A percentile compares a stretch with the other conserved stretches of the same genome.
phyloP scores from a whole-genome alignment of 192 early-diverging fungal genomes.

The Endogone sp. region DNA sequence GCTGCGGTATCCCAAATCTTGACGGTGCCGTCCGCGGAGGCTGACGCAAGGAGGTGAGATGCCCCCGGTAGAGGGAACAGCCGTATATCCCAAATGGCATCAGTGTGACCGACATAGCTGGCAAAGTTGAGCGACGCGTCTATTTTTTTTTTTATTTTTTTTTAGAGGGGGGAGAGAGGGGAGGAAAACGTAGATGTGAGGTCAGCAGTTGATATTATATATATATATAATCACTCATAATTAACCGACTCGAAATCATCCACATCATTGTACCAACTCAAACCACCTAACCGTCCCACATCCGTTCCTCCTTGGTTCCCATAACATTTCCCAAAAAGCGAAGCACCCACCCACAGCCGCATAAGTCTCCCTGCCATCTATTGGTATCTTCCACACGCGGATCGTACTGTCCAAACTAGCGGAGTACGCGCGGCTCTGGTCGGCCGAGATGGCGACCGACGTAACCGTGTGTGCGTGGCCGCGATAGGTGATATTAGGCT shows the following conservation, averaged over 20 bases:
- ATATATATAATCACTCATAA: too few species aligned
- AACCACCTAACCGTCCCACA: too few species aligned
- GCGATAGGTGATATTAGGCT: slow-evolving; percentile 69
- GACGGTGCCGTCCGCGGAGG: slow-evolving; percentile 74
- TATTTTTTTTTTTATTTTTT: too few species aligned
- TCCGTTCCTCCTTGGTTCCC: too few species aligned
- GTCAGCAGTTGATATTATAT: too few species aligned
- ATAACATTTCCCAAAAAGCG: too few species aligned
- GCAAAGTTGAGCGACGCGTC: slow-evolving; percentile 49
- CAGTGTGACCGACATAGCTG: slow-evolving; percentile 75
- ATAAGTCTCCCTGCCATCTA: slow-evolving; percentile 50
- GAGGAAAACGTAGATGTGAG: too few species aligned
- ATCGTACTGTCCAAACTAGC: slow-evolving; percentile 72
- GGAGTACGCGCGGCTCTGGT: slow-evolving; percentile 62
- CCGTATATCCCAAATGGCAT: slow-evolving; percentile 82
- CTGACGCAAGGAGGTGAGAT: slow-evolving; percentile 59
- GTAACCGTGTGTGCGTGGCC: slow-evolving; percentile 71
- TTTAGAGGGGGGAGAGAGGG: too few species aligned
- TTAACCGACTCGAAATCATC: not conserved
- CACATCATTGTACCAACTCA: not conserved
- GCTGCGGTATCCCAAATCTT: slow-evolving; percentile 74
- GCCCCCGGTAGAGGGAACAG: slow-evolving; percentile 47
- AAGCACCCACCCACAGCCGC: slow-evolving; percentile 38
- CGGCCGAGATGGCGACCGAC: slow-evolving; percentile 54
- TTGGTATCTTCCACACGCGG: slow-evolving; percentile 58